Conservation (phyloP, 331 rosid species). For the Dryas integrifolia region DNA sequence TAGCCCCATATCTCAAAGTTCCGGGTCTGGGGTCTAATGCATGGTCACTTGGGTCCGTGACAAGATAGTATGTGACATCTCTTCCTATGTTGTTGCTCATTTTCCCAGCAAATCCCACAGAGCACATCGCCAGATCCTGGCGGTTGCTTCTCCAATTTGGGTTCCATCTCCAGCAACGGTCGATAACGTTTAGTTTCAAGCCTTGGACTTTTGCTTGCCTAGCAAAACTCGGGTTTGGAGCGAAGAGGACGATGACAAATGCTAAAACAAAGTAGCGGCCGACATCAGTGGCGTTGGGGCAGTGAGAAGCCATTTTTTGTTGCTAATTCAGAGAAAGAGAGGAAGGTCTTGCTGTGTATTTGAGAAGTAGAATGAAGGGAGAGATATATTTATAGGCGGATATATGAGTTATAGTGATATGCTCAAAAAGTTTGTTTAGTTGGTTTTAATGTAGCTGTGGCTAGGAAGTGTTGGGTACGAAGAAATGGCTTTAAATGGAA, state of each 20-base stretch:
- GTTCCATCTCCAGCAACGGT: conserved; percentile 46
- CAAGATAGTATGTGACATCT: conserved; percentile 26
- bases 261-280: not conserved
- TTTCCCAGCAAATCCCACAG: conserved; percentile 42
- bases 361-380: not conserved
- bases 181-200: conserved; percentile 36
- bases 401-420: too few relatives aligned
- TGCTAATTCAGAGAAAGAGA: too few relatives aligned
- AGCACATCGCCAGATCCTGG: conserved; percentile 40
- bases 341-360: not conserved
- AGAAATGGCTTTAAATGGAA: too few relatives aligned
- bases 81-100: conserved; percentile 37
- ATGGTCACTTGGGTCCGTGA: conserved; percentile 42
- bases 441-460: conserved; percentile 1
- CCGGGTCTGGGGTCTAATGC: conserved; percentile 42
- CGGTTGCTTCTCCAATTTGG: conserved; percentile 43
- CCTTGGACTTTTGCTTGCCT: conserved; percentile 12
- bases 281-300: not conserved
- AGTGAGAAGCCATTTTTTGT: too few relatives aligned
- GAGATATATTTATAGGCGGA: too few relatives aligned
- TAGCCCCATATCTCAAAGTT: conserved; percentile 40
- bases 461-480: too few relatives aligned
- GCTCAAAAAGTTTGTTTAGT: too few relatives aligned
- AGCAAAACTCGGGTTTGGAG: conserved; percentile 8
- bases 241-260: not conserved